A percentile compares a stretch with the other conserved stretches of the same genome.
These are phyloP conservation scores for Candida tibetensis DNA, from an alignment of 805 yeast species.

Conservation along the genomic window DNA sequence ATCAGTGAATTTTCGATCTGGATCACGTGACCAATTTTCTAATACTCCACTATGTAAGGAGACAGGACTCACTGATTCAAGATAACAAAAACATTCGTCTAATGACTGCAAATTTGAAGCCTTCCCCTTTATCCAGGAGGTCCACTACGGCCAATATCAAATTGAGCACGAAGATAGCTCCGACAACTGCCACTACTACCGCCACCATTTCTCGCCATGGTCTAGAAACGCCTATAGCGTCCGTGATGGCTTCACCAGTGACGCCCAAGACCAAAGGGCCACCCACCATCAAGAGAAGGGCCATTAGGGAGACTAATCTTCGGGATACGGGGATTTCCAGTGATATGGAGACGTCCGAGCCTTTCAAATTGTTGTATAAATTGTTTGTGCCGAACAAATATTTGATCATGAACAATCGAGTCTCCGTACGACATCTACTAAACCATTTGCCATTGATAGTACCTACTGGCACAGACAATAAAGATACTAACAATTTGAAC, in stretches of 20 bases:
- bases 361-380: conserved; percentile 30
- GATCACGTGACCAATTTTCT: too few species aligned
- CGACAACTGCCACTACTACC: conserved; percentile 7
- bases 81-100: too few species aligned
- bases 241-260: background rate
- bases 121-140: background rate
- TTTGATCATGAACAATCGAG: conserved; percentile 28
- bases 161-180: conserved; percentile 1
- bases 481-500: conserved; percentile 21
- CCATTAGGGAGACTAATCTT: background rate
- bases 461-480: conserved; percentile 12
- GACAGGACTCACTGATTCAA: too few species aligned
- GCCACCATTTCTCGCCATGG: conserved; percentile 3
- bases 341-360: conserved; percentile 22
- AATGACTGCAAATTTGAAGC: background rate
- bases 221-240: background rate
- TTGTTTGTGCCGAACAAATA: conserved; percentile 34
- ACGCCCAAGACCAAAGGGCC: background rate
- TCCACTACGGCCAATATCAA: conserved; percentile 1
- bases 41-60: too few species aligned
- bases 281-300: background rate
- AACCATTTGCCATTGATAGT: conserved; percentile 29
- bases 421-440: conserved; percentile 24
- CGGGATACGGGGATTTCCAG: background rate
- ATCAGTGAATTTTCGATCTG: too few species aligned